A percentile compares a stretch with the other conserved stretches of the same genome.
These are phyloP conservation scores for Coniochaeta sp. DNA, from an alignment of 2,329 filamentous ascomycete genomes.

Conservation along the genomic window DNA sequence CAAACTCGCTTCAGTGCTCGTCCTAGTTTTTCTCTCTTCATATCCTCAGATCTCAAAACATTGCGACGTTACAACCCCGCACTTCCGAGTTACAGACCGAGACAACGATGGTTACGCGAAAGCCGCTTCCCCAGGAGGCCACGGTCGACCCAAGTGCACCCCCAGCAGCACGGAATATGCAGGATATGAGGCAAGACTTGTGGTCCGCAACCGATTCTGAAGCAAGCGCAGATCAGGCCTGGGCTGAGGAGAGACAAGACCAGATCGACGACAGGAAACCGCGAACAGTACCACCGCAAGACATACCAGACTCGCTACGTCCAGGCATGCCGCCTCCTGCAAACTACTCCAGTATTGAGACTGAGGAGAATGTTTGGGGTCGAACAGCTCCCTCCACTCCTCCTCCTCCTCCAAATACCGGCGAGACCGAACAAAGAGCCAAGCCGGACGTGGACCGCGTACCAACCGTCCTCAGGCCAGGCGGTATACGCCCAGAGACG, in stretches of 20 bases:
- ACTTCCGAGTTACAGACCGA: neutral
- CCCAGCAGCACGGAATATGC: slow-evolving; percentile 15
- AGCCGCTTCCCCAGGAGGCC: slow-evolving; percentile 25
- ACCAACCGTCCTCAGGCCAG: slow-evolving; percentile 14
- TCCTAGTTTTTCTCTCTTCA: neutral
- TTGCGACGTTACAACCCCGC: slow-evolving; percentile 2
- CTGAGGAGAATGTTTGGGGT: slow-evolving; percentile 29
- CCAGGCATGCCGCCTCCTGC: slow-evolving; percentile 19
- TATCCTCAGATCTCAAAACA: slow-evolving; percentile 6
- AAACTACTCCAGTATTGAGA: slow-evolving; percentile 18
- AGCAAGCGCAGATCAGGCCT: slow-evolving; percentile 20
- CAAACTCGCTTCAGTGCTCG: neutral
- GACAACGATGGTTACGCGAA: slow-evolving; percentile 32
- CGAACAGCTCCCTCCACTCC: slow-evolving; percentile 10
- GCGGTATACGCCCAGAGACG: slow-evolving; percentile 27
- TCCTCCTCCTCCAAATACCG: neutral
- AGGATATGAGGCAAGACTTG: slow-evolving; percentile 21
- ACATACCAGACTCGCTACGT: slow-evolving; percentile 23
- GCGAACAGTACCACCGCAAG: slow-evolving; percentile 2
- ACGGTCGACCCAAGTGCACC: slow-evolving; percentile 16
- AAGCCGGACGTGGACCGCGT: slow-evolving; percentile 8
- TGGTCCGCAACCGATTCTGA: slow-evolving; percentile 27
- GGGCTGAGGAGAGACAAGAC: slow-evolving; percentile 15
- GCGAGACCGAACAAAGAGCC: neutral
- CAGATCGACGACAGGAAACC: slow-evolving; percentile 4